Evolutionary conservation across 495 filamentous ascomycete species (phyloP), one percentile per base, ranked within the genome.

Genomic region (Halenospora varia): DNA sequence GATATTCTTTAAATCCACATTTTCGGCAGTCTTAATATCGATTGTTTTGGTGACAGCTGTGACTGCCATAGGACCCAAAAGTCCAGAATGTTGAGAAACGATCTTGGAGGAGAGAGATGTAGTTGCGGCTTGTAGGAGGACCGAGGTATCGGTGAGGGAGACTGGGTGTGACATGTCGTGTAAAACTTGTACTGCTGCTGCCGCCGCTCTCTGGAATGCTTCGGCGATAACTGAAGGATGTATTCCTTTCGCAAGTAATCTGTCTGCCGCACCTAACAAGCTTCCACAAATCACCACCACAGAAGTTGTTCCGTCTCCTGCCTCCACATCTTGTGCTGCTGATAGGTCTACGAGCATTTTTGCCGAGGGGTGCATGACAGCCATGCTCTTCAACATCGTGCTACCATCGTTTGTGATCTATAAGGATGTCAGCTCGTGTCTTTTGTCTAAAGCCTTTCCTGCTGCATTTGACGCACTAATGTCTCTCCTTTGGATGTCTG

Each of bases 71-170:
- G 90, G 91, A 25, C 90, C 92, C 10, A 98, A 84, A 22, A 96
- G 78, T 68, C 87, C 89, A 17, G 95, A 93, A 73, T 98, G 90
- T 71, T 96, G 91, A 55, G 92, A 91, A 55, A 98, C 94, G 66
- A 98, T 97, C 77, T 98, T 98, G 66, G 92, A 97, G 48, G 93
- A 97, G 53, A 98, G 86, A 25, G 95, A 97, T 56, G 94, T 98
- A 53, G 92, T 95, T 56, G 94, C 94, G 53, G 94, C 94, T 78
- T 96, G 93, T 48, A 97, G 86, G 59, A 98, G 88, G 55, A 91
- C 89, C 41, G 87, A 74, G 25, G 88, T 92, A 71, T 98, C 95
- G 67, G 82, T 81, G 44, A 98, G 83, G 64, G 89, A 85, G 66
- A 98, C 91, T 54, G 94, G 94, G 58, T 91, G 88, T 62, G 92